phyloP scores from a whole-genome alignment of 176 grass and related monocot genomes.

The Carex pumila region DNA sequence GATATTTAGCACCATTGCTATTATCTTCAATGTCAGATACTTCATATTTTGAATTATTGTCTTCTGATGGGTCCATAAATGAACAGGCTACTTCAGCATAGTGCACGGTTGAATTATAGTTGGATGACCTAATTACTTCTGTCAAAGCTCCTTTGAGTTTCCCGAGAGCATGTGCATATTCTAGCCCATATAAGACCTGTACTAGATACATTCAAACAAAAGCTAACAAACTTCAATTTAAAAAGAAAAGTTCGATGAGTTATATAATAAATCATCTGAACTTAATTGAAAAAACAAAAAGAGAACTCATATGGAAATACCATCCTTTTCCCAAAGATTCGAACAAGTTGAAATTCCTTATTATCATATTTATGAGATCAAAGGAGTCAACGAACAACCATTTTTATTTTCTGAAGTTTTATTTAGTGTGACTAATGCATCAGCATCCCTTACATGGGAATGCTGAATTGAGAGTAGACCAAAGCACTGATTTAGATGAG shows the following conservation, averaged over 20 bases:
- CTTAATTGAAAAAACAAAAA: background rate
- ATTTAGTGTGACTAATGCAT: background rate
- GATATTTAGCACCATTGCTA: constrained; percentile 26
- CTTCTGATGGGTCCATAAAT: constrained; percentile 54
- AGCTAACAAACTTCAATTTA: background rate
- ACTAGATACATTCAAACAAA: background rate
- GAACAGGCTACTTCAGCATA: constrained; percentile 57
- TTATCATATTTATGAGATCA: background rate
- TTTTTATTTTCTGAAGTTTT: background rate
- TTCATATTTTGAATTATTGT: constrained; percentile 21
- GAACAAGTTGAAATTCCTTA: background rate
- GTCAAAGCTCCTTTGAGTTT: constrained; percentile 38
- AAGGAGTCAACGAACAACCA: background rate
- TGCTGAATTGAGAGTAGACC: background rate
- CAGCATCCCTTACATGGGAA: background rate
- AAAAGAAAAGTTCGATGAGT: background rate
- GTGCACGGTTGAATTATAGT: constrained; percentile 26
- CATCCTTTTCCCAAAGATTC: background rate
- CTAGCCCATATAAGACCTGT: constrained; percentile 82
- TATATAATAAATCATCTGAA: background rate
- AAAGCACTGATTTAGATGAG: background rate
- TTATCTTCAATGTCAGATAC: constrained; percentile 17
- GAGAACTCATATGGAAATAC: background rate
- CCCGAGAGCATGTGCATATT: constrained; percentile 62
- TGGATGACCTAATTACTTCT: constrained; percentile 32